phyloP scores from a whole-genome alignment of 805 yeast genomes.

The Candida golubevii region DNA sequence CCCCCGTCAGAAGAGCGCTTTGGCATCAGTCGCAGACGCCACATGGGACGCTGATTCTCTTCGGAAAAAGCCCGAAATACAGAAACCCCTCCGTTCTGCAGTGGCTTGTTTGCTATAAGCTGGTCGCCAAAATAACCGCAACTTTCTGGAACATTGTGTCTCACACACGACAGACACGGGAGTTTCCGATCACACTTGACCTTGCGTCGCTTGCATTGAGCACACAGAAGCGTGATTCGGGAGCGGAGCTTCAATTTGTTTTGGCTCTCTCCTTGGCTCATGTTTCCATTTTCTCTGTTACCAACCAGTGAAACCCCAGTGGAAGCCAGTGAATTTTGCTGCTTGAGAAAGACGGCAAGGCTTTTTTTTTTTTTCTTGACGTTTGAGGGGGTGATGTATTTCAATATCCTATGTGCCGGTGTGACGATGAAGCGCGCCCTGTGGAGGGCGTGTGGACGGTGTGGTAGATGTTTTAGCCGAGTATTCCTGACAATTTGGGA shows the following conservation, averaged over 20 bases:
- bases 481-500: too few species aligned
- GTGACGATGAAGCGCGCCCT: too few species aligned
- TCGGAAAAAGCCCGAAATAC: constrained; percentile 4
- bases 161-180: constrained; percentile 33
- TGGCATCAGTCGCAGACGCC: not conserved
- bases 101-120: constrained; percentile 1
- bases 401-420: too few species aligned
- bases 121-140: constrained; percentile 25
- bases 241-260: constrained; percentile 1
- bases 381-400: too few species aligned
- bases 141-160: constrained; percentile 19
- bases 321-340: too few species aligned
- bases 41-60: not conserved
- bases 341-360: too few species aligned
- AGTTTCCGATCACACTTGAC: constrained; percentile 35
- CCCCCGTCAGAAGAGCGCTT: too few species aligned
- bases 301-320: too few species aligned
- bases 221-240: constrained; percentile 29
- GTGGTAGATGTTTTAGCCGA: too few species aligned
- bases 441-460: too few species aligned
- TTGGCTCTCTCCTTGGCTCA: not conserved
- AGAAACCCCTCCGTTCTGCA: not conserved
- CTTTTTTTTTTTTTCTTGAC: too few species aligned
- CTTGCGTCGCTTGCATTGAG: constrained; percentile 32
- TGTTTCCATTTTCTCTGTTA: not conserved